These are phyloP conservation scores for Marasmius tenuissimus DNA, from an alignment of 1,284 basidiomycete genomes.

Conservation along the genomic window DNA sequence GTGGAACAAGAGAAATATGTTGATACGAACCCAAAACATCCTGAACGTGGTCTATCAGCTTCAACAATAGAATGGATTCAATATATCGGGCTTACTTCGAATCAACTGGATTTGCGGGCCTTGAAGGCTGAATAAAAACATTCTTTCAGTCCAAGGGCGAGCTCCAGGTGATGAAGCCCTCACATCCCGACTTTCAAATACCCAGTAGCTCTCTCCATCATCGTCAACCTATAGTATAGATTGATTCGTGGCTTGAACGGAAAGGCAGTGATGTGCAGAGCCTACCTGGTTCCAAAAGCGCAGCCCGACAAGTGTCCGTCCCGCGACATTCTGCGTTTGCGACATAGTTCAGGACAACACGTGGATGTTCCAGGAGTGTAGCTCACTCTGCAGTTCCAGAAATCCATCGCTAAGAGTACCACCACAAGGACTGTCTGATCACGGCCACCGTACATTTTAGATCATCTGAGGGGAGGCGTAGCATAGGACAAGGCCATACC, in stretches of 20 bases:
- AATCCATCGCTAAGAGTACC: constrained; percentile 90
- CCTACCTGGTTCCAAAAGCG: constrained; percentile 93
- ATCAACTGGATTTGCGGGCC: constrained; percentile 88
- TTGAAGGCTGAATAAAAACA: constrained; percentile 64
- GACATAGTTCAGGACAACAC: constrained; percentile 2
- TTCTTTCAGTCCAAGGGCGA: constrained; percentile 6
- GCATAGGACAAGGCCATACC: constrained; percentile 44
- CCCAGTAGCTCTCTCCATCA: constrained; percentile 94
- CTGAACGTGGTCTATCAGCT: constrained; percentile 37
- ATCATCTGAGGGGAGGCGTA: constrained; percentile 1
- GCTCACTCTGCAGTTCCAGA: constrained; percentile 90
- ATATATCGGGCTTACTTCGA: constrained; percentile 60
- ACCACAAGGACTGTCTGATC: constrained; percentile 86
- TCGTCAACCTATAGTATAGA: constrained; percentile 74
- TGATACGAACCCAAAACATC: constrained; percentile 82
- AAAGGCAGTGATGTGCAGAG: not conserved
- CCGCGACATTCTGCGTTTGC: constrained; percentile 77
- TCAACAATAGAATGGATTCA: constrained; percentile 10
- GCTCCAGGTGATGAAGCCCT: constrained; percentile 24
- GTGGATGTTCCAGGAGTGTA: not conserved
- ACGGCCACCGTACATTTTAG: not conserved
- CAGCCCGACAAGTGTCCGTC: constrained; percentile 86
- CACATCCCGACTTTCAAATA: constrained; percentile 92
- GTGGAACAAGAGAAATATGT: not conserved
- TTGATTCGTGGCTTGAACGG: constrained; percentile 11